These are phyloP conservation scores for Neospora caninum DNA, from an alignment of 169 alveolate species.

Conservation along the genomic window DNA sequence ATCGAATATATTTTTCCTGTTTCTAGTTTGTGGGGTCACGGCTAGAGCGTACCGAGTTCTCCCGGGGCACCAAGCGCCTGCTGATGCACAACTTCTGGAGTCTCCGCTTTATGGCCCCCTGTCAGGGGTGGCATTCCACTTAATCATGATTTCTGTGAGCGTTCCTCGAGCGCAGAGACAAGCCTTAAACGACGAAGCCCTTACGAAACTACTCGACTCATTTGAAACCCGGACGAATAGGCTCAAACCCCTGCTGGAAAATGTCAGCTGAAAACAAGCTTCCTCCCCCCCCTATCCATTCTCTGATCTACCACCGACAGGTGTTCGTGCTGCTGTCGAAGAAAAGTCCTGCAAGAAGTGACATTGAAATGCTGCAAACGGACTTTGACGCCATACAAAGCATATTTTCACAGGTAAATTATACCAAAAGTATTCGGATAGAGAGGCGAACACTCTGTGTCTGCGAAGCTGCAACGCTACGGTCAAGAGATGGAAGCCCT, in stretches of 20 bases:
- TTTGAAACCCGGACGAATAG: neutral
- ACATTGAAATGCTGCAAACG: neutral
- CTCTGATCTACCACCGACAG: neutral
- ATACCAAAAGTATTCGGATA: neutral
- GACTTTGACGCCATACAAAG: neutral
- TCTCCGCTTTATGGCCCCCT: neutral
- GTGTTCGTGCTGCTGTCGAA: slow-evolving; percentile 3
- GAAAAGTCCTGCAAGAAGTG: neutral
- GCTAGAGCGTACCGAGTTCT: neutral
- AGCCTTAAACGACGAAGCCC: neutral
- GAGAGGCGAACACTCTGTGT: neutral
- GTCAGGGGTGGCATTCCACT: neutral
- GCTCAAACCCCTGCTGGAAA: slow-evolving; percentile 1
- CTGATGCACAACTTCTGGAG: neutral
- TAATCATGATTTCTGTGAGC: neutral
- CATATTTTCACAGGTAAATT: slow-evolving; percentile 14
- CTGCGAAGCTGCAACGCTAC: neutral
- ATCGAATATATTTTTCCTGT: neutral
- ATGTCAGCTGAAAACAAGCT: neutral
- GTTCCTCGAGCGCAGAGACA: neutral
- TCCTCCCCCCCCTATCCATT: neutral
- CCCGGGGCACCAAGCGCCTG: neutral
- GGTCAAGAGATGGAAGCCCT: neutral
- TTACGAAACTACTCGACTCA: neutral
- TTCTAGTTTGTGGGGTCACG: neutral